phyloP scores from a whole-genome alignment of 805 yeast genomes.

The Myxozyma kluyveri region DNA sequence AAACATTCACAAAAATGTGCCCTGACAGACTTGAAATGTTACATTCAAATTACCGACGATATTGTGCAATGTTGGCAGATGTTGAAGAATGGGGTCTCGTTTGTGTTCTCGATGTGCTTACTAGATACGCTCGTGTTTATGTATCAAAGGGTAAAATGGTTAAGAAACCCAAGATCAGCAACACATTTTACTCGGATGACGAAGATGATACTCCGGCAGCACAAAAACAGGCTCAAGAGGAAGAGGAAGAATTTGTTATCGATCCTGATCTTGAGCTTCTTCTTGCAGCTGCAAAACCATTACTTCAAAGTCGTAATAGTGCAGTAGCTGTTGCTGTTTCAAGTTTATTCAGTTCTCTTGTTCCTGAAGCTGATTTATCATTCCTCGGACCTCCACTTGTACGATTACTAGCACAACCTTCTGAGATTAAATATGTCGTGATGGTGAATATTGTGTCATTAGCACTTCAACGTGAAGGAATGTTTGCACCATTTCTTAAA shows the following conservation, averaged over 20 bases:
- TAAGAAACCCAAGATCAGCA: conserved; percentile 10
- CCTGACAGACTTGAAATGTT: conserved; percentile 60
- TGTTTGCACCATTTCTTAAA: conserved; percentile 35
- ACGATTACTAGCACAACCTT: conserved; percentile 41
- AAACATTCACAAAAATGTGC: conserved; percentile 52
- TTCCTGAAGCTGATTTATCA: conserved; percentile 53
- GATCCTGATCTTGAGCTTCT: conserved; percentile 61
- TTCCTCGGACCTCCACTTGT: conserved; percentile 53
- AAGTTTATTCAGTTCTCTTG: conserved; percentile 55
- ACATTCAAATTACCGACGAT: conserved; percentile 66
- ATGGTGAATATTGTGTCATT: conserved; percentile 49
- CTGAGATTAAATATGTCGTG: conserved; percentile 42
- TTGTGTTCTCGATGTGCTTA: conserved; percentile 56
- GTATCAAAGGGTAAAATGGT: conserved; percentile 39
- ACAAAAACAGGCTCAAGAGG: conserved; percentile 11
- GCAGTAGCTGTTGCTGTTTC: conserved; percentile 62
- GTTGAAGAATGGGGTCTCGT: conserved; percentile 76
- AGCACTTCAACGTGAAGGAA: conserved; percentile 33
- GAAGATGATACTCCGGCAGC: conserved; percentile 36
- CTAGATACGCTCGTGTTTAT: conserved; percentile 62
- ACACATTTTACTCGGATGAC: conserved; percentile 36
- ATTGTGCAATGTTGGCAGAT: conserved; percentile 46
- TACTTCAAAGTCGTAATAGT: conserved; percentile 54
- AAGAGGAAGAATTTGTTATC: conserved; percentile 37
- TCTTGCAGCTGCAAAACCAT: conserved; percentile 45